These are phyloP conservation scores for Lasiosphaeriaceae sp. DNA, from an alignment of 495 filamentous ascomycete species.

Conservation along the genomic window DNA sequence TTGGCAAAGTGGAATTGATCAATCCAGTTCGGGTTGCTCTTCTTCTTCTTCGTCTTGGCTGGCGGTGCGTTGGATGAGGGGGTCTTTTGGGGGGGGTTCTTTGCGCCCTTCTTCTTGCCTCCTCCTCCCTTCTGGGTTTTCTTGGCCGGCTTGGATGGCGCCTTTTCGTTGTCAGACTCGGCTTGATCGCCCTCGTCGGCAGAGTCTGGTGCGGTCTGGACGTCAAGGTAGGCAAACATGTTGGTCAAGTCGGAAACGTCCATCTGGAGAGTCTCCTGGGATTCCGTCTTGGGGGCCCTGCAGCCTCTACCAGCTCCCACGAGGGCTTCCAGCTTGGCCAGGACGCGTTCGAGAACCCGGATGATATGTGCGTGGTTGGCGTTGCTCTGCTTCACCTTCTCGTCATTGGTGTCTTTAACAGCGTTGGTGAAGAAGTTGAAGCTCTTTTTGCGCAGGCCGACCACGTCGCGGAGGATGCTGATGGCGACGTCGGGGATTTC, in stretches of 20 bases:
- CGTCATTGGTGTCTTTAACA: slow-evolving; percentile 10
- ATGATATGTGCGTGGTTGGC: slow-evolving; percentile 23
- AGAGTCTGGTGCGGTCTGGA: slow-evolving; percentile 8
- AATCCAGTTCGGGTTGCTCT: slow-evolving; percentile 8
- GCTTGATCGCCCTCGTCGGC: slow-evolving; percentile 6
- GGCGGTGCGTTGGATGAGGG: too few relatives aligned
- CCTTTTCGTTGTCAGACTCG: slow-evolving; percentile 6
- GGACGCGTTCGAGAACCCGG: slow-evolving; percentile 22
- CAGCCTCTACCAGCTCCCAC: background rate
- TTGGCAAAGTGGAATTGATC: slow-evolving; percentile 16
- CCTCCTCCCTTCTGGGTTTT: slow-evolving; percentile 6
- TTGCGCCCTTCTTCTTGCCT: slow-evolving; percentile 17
- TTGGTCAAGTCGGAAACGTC: slow-evolving; percentile 22
- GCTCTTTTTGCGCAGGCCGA: slow-evolving; percentile 25
- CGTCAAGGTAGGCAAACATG: slow-evolving; percentile 25
- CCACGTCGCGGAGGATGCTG: slow-evolving; percentile 26
- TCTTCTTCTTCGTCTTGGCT: too few relatives aligned
- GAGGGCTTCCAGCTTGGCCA: slow-evolving; percentile 18
- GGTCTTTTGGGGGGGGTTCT: slow-evolving; percentile 17
- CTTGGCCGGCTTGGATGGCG: background rate
- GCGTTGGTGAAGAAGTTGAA: slow-evolving; percentile 19
- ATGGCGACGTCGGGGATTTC: slow-evolving; percentile 21
- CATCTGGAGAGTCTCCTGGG: background rate
- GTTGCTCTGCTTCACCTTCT: slow-evolving; percentile 19
- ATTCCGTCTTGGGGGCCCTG: background rate